A percentile compares a stretch with the other conserved stretches of the same genome.
phyloP scores from a whole-genome alignment of 2,329 filamentous ascomycete genomes.

The Colletotrichum sp. region DNA sequence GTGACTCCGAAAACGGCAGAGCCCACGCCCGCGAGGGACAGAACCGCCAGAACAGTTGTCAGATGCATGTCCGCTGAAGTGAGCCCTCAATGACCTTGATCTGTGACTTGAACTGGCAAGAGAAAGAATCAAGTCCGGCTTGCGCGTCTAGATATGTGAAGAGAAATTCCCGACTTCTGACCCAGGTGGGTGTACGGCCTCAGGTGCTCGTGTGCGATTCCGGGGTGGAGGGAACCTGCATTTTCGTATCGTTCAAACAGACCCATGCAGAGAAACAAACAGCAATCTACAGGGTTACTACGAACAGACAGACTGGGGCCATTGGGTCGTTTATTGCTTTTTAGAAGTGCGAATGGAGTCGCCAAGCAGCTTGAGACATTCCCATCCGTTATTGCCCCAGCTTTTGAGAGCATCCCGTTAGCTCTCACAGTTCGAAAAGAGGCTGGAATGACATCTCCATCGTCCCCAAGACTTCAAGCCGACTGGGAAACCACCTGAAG shows the following conservation, averaged over 20 bases:
- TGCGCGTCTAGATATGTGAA: background rate
- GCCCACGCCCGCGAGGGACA: background rate
- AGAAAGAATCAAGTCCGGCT: background rate
- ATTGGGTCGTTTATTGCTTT: background rate
- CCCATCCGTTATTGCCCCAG: background rate
- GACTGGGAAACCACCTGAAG: background rate
- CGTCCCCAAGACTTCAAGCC: background rate
- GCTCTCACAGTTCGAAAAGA: background rate
- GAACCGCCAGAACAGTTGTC: background rate
- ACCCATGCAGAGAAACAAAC: background rate
- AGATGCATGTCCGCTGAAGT: background rate
- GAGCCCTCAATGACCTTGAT: too few relatives aligned
- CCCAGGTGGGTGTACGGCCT: background rate
- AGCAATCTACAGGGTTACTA: background rate
- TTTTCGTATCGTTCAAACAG: background rate
- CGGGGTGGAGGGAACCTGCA: constrained; percentile 5
- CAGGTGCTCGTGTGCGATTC: background rate
- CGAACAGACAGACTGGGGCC: background rate
- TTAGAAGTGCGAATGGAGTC: background rate
- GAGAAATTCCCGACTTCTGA: background rate
- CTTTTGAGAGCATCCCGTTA: background rate
- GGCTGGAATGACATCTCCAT: background rate
- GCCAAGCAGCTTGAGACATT: background rate
- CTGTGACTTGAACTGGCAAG: too few relatives aligned
- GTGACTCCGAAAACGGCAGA: background rate